phyloP scores from a whole-genome alignment of 306 rosid species.

The Cajanus cajan region DNA sequence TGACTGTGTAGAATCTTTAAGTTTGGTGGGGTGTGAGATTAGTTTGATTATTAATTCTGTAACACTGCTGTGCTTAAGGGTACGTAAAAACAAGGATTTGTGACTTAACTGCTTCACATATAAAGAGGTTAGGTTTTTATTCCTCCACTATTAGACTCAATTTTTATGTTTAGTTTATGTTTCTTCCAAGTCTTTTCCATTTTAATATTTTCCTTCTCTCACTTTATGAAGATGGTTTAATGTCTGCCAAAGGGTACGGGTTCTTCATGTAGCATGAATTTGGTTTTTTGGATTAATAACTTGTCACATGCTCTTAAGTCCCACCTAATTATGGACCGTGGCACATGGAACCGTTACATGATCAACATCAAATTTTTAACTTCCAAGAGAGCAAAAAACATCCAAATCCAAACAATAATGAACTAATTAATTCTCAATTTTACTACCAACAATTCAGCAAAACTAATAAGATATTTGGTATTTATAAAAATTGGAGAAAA shows the following conservation, averaged over 20 bases:
- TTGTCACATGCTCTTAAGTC: neutral
- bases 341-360: conserved; percentile 21
- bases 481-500: neutral
- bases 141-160: conserved; percentile 5
- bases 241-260: neutral
- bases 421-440: neutral
- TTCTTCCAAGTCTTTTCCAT: neutral
- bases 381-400: neutral
- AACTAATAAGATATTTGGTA: neutral
- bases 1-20: neutral
- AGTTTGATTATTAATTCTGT: conserved; percentile 9
- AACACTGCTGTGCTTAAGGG: neutral
- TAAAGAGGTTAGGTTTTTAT: neutral
- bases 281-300: neutral
- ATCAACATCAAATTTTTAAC: neutral
- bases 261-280: neutral
- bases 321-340: conserved; percentile 22
- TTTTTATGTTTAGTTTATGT: neutral
- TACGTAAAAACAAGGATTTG: neutral
- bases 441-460: neutral
- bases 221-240: neutral
- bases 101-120: conserved; percentile 13
- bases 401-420: neutral
- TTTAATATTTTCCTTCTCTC: neutral
- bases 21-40: neutral